Evolutionary conservation across 345 rosid genomes (phyloP), one percentile per base, ranked within the genome.

Genomic region (Citrus unshiu): DNA sequence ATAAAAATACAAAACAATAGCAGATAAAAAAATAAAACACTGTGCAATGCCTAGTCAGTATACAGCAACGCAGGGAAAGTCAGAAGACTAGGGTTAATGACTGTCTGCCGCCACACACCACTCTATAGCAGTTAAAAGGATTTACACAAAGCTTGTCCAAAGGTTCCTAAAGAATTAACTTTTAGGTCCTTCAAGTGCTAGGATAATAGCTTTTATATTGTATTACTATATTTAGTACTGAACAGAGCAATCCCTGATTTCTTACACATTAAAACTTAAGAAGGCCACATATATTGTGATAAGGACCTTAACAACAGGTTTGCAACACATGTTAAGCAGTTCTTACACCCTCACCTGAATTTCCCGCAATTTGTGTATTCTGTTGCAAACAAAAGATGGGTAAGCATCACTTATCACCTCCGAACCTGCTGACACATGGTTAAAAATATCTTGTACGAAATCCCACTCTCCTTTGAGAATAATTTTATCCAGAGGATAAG

Each of bases 401-500:
- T 89, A 93, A 54, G 80, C 72, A 24, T 84, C 80, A 30, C 81
- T 75, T 0, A 79, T 29, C 73, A 86, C 63, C 81, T 80, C 80
- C 12, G 61, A 62, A 54, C 70, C 92, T 1, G 6, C 78, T n/a
- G 83, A 73, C 81, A 89, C 73, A 79, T 79, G 86, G 61, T 76
- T 8, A 78, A 87, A 81, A 60, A 93, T 57, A 82, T 94, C 98
- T 75, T 78, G 81, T 80, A 94, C 89, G 80, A 72, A 89, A 46
- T 56, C 80, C 97, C 97, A 93, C 39, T 94, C 95, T 72, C 89
- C 97, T 4, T 72, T 40, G 30, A 85, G 85, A 62, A 96, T 93
- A 77, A 96, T 96, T 85, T 83, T 85, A 64, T 90, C 88, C 62
- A 96, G 65, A 7, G 99, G 99, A 86, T 93, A 96, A 21, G 89